Conservation (phyloP, 2,329 filamentous ascomycete species). For the Albifimbria verrucaria region DNA sequence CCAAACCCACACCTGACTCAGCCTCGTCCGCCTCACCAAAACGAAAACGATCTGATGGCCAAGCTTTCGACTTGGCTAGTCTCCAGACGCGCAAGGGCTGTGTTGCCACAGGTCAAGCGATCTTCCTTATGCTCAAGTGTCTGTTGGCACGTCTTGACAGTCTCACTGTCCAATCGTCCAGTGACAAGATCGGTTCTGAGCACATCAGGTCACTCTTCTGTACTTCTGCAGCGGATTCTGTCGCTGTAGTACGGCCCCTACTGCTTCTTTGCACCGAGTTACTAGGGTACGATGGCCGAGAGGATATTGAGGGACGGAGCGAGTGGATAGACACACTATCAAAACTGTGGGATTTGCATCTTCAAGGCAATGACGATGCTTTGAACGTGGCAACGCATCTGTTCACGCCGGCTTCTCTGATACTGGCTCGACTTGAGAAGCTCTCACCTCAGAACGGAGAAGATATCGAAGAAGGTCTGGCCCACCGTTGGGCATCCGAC, state of each 20-base stretch:
- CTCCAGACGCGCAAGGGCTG: conserved; percentile 39
- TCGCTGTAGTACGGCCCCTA: conserved; percentile 42
- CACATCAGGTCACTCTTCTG: conserved; percentile 57
- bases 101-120: conserved; percentile 41
- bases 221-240: conserved; percentile 43
- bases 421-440: conserved; percentile 39
- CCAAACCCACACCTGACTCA: conserved; percentile 26
- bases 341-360: conserved; percentile 51
- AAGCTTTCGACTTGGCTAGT: conserved; percentile 34
- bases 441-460: conserved; percentile 14
- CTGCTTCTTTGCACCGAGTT: conserved; percentile 42
- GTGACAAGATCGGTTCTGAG: conserved; percentile 51
- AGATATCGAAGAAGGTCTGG: conserved; percentile 13
- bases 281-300: conserved; percentile 26
- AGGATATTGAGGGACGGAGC: conserved; percentile 33
- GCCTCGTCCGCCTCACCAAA: conserved; percentile 30
- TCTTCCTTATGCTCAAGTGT: conserved; percentile 44
- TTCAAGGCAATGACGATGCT: conserved; percentile 45
- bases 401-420: conserved; percentile 31
- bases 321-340: conserved; percentile 46
- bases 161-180: conserved; percentile 29
- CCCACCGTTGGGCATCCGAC: conserved; percentile 39
- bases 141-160: conserved; percentile 44
- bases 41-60: conserved; percentile 40
- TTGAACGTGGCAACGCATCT: conserved; percentile 46